Percentiles rank a stretch among this genome's conserved stretches.
Evolutionary conservation across 768 basidiomycete genomes (phyloP).

Genomic region (Termitomyces bulborhizus): DNA sequence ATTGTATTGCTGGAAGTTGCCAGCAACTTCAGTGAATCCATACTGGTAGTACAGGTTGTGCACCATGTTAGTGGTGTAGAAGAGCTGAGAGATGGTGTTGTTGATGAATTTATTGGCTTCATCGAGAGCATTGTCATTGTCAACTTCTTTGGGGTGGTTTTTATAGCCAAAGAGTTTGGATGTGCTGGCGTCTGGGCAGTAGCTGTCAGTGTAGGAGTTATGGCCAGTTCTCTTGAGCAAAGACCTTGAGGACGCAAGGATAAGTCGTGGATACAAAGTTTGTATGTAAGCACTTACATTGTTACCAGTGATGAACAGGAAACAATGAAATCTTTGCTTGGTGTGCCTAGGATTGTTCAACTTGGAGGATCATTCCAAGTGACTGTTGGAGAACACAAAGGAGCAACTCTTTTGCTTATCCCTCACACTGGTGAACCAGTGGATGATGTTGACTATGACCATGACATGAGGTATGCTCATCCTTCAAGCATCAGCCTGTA

Average conservation of each 20-base stretch:
- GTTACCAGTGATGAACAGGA: no score
- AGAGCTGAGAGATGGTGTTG: conserved; percentile 79
- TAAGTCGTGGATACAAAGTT: neutral
- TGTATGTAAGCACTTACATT: conserved; percentile 40
- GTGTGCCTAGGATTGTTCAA: no score
- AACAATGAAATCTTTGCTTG: no score
- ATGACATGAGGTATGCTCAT: no score
- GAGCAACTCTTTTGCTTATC: no score
- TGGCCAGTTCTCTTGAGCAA: conserved; percentile 92
- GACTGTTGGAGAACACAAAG: no score
- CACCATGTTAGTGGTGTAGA: conserved; percentile 78
- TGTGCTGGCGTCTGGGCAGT: conserved; percentile 66
- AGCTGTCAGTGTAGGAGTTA: conserved; percentile 62
- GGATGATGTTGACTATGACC: no score
- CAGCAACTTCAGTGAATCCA: conserved; percentile 89
- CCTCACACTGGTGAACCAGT: no score
- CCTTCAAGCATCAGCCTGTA: no score
- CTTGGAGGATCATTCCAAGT: no score
- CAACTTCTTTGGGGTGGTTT: conserved; percentile 64
- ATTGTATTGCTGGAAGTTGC: conserved; percentile 99
- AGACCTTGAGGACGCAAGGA: conserved; percentile 41
- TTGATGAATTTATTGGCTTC: conserved; percentile 85
- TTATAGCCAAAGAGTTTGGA: conserved; percentile 59
- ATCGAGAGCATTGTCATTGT: conserved; percentile 48
- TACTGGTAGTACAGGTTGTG: conserved; percentile 85